These are phyloP conservation scores for Ananas comosus DNA, from an alignment of 176 grass and related monocot genomes.

Conservation along the genomic window DNA sequence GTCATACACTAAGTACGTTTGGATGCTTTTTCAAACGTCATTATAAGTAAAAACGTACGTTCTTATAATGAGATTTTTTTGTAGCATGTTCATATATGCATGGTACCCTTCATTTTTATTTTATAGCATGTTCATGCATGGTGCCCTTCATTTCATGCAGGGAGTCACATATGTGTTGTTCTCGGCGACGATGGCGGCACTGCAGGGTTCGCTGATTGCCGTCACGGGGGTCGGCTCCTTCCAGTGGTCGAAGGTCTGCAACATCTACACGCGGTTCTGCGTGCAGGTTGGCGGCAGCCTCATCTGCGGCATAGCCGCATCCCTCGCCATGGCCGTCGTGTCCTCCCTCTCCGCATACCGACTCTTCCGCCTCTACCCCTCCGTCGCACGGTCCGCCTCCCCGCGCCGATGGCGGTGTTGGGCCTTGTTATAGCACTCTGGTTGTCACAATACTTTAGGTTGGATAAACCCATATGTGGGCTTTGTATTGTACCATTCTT, in stretches of 20 bases:
- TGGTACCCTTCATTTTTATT: not conserved
- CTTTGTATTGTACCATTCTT: not conserved
- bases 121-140: not conserved
- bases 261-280: constrained; percentile 94
- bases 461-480: not conserved
- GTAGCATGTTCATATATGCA: not conserved
- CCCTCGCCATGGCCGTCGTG: constrained; percentile 31
- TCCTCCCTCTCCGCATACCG: constrained; percentile 63
- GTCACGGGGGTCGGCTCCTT: constrained; percentile 32
- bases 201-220: constrained; percentile 53
- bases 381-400: not conserved
- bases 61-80: not conserved
- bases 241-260: constrained; percentile 88
- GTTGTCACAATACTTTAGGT: not conserved
- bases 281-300: constrained; percentile 64
- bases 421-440: not conserved
- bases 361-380: constrained; percentile 54
- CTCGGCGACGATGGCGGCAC: constrained; percentile 46
- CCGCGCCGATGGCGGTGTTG: not conserved
- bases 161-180: constrained; percentile 51
- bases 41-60: not conserved
- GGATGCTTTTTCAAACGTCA: too few relatives aligned
- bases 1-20: not conserved
- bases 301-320: constrained; percentile 30
- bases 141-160: constrained; percentile 12